These are phyloP conservation scores for Termitomyces sp. DNA, from an alignment of 768 basidiomycete genomes.

Conservation along the genomic window DNA sequence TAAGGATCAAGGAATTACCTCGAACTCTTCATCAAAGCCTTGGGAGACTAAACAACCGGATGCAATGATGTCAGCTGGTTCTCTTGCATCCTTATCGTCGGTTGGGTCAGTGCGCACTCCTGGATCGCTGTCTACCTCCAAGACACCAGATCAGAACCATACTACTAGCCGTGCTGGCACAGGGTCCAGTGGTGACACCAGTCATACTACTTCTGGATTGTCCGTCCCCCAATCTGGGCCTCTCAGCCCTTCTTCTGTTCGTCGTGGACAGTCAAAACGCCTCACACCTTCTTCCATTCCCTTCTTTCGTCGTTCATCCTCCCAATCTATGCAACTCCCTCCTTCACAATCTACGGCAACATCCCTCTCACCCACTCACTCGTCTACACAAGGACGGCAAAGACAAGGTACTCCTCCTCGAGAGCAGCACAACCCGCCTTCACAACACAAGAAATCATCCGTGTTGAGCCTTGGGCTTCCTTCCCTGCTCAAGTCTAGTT, in stretches of 20 bases:
- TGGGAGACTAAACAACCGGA: slow-evolving; percentile 73
- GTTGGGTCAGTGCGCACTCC: slow-evolving; percentile 57
- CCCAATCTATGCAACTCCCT: slow-evolving; percentile 77
- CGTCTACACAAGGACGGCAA: slow-evolving; percentile 33
- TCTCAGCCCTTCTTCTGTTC: slow-evolving; percentile 69
- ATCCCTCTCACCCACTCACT: slow-evolving; percentile 46
- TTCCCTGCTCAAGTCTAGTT: slow-evolving; percentile 82
- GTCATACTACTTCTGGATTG: slow-evolving; percentile 48
- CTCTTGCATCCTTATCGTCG: slow-evolving; percentile 70
- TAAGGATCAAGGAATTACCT: slow-evolving; percentile 53
- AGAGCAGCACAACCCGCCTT: slow-evolving; percentile 47
- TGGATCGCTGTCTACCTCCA: slow-evolving; percentile 45
- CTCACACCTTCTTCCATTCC: slow-evolving; percentile 91
- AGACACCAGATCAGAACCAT: slow-evolving; percentile 59
- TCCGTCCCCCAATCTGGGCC: slow-evolving; percentile 53
- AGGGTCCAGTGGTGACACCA: slow-evolving; percentile 72
- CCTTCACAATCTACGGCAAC: slow-evolving; percentile 40
- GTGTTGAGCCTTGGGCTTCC: slow-evolving; percentile 78
- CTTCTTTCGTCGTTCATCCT: slow-evolving; percentile 89
- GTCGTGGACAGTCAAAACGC: slow-evolving; percentile 69
- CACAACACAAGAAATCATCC: slow-evolving; percentile 74
- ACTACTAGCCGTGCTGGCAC: slow-evolving; percentile 67
- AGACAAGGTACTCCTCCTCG: slow-evolving; percentile 46
- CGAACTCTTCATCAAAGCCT: slow-evolving; percentile 34
- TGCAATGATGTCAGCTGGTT: slow-evolving; percentile 76